Percentiles rank a stretch among this genome's conserved stretches.
Evolutionary conservation across 169 alveolate genomes (phyloP).

Genomic region (Eimeria necatrix): DNA sequence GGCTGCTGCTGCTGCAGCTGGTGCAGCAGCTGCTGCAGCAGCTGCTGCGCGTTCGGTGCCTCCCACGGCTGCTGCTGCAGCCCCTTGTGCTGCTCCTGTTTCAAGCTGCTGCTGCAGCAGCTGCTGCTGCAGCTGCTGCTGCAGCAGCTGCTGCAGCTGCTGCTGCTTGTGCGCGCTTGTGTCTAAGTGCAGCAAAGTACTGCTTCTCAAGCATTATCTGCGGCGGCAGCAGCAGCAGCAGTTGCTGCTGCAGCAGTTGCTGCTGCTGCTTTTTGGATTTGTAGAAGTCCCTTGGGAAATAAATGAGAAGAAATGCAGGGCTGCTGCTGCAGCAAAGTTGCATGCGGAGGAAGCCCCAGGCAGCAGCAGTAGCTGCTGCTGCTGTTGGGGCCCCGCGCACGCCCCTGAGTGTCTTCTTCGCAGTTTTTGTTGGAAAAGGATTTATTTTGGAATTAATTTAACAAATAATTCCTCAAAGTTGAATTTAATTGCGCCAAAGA

Average conservation of each 20-base stretch:
- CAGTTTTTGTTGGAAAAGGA: too few relatives aligned
- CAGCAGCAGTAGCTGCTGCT: too few relatives aligned
- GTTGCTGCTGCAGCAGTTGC: slow-evolving; percentile 53
- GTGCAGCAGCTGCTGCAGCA: neutral
- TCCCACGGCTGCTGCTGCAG: neutral
- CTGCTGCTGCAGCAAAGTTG: too few relatives aligned
- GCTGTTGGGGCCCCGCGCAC: neutral
- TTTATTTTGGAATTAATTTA: too few relatives aligned
- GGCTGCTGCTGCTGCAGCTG: neutral
- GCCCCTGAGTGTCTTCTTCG: too few relatives aligned
- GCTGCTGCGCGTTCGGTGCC: neutral
- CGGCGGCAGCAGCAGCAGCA: slow-evolving; percentile 2
- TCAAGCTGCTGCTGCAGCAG: slow-evolving; percentile 61
- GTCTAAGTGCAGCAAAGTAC: too few relatives aligned
- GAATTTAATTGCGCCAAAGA: too few relatives aligned
- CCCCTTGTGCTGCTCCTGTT: neutral
- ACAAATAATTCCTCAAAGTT: too few relatives aligned
- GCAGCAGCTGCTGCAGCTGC: slow-evolving; percentile 45
- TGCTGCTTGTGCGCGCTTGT: neutral
- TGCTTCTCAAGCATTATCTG: neutral
- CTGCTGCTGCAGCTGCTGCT: slow-evolving; percentile 45
- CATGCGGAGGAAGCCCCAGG: too few relatives aligned
- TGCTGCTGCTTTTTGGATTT: neutral
- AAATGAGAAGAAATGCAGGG: too few relatives aligned
- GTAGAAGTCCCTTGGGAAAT: too few relatives aligned